A percentile compares a stretch with the other conserved stretches of the same genome.
Evolutionary conservation across 2,329 filamentous ascomycete genomes (phyloP).

Genomic region (Rhynchosporium secalis): DNA sequence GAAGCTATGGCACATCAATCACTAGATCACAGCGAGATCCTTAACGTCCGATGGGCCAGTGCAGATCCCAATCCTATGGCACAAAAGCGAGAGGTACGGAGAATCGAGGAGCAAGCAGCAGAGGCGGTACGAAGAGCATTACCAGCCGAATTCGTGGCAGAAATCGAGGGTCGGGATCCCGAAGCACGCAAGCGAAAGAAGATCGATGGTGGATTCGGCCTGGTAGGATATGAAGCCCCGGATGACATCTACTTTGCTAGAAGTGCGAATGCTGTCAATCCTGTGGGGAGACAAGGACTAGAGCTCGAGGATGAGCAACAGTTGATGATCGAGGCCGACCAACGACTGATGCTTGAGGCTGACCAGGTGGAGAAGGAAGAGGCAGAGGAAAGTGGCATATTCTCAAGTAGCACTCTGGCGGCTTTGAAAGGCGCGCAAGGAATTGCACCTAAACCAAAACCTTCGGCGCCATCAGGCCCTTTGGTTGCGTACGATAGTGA

Average conservation of each 20-base stretch:
- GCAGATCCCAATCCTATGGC: slow-evolving; percentile 94
- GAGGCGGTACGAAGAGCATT: slow-evolving; percentile 87
- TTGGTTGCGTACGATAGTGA: slow-evolving; percentile 90
- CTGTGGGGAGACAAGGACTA: slow-evolving; percentile 56
- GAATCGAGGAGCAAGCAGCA: slow-evolving; percentile 93
- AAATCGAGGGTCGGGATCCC: slow-evolving; percentile 88
- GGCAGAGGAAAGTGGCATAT: slow-evolving; percentile 60
- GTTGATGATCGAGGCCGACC: slow-evolving; percentile 52
- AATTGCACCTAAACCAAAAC: slow-evolving; percentile 50
- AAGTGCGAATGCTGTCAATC: slow-evolving; percentile 67
- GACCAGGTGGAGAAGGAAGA: slow-evolving; percentile 17
- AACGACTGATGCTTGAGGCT: slow-evolving; percentile 44
- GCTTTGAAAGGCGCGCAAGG: slow-evolving; percentile 65
- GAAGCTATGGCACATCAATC: slow-evolving; percentile 96
- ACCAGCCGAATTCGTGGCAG: slow-evolving; percentile 85
- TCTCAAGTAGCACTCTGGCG: slow-evolving; percentile 79
- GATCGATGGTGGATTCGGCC: slow-evolving; percentile 83
- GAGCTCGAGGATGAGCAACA: slow-evolving; percentile 64
- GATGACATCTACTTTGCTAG: slow-evolving; percentile 92
- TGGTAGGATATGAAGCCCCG: slow-evolving; percentile 77
- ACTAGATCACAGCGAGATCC: slow-evolving; percentile 84
- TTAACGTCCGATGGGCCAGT: slow-evolving; percentile 97
- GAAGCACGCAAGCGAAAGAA: slow-evolving; percentile 85
- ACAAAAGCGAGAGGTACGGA: slow-evolving; percentile 83
- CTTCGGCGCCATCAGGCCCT: slow-evolving; percentile 62